Conservation (phyloP, 371 early-diverging fungal genomes). For the Batkoa obscura region DNA sequence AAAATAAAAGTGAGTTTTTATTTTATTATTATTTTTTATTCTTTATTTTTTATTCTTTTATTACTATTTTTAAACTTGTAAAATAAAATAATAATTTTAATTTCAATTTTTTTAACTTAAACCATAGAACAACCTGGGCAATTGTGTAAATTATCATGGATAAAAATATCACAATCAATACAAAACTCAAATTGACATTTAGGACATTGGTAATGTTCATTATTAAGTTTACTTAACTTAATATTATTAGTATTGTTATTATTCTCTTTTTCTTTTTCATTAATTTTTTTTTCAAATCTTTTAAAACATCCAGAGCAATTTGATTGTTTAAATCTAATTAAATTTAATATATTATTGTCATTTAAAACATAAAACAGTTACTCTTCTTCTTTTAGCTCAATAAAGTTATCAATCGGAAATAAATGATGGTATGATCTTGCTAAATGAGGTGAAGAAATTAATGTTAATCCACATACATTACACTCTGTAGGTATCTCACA, state of each 20-base stretch:
- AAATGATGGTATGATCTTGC: conserved; percentile 92
- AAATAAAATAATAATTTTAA: no score
- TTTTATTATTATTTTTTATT: no score
- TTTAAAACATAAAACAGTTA: no score
- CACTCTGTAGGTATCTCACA: conserved; percentile 88
- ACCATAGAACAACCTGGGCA: conserved; percentile 62
- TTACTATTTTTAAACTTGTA: no score
- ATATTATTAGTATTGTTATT: conserved; percentile 1
- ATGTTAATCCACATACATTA: conserved; percentile 72
- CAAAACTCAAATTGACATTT: conserved; percentile 67
- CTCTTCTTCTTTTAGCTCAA: conserved; percentile 16
- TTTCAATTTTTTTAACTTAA: no score
- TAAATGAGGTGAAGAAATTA: conserved; percentile 81
- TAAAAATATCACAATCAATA: conserved; percentile 80
- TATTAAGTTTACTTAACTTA: background rate
- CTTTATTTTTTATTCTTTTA: no score
- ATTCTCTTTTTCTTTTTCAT: background rate
- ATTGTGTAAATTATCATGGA: conserved; percentile 83
- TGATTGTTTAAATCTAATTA: no score
- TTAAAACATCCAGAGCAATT: conserved; percentile 7
- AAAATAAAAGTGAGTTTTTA: no score
- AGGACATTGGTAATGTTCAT: conserved; percentile 51
- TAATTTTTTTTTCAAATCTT: background rate
- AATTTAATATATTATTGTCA: no score
- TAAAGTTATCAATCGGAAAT: conserved; percentile 67